Evolutionary conservation across 257 asterid genomes (phyloP).

Genomic region (Gentiana straminea): DNA sequence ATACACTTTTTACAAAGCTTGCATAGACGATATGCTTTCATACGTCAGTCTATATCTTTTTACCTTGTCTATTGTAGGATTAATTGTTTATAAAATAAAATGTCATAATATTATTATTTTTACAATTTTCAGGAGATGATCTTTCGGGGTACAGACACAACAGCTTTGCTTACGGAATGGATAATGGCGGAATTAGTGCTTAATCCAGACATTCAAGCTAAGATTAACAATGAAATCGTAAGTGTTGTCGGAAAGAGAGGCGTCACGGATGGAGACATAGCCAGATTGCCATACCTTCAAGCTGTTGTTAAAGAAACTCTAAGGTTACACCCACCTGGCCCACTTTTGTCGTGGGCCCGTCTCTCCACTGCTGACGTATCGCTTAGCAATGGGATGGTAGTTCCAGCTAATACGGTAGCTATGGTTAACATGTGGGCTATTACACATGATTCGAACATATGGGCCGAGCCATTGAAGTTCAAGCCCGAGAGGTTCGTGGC

Average conservation of each 20-base stretch:
- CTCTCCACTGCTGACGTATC: constrained; percentile 39
- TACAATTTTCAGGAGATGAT: constrained; percentile 41
- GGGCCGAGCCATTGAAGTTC: constrained; percentile 51
- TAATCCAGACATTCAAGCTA: constrained; percentile 49
- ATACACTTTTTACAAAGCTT: too few species aligned
- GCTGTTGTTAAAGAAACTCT: constrained; percentile 46
- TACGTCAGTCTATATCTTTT: too few species aligned
- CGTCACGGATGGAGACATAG: constrained; percentile 30
- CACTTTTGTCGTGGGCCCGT: constrained; percentile 73
- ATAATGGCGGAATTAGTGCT: constrained; percentile 46
- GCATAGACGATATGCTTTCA: too few species aligned
- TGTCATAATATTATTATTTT: too few species aligned
- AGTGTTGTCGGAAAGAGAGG: constrained; percentile 10
- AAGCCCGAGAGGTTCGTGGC: constrained; percentile 24
- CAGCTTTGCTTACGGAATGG: constrained; percentile 58
- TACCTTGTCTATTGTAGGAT: too few species aligned
- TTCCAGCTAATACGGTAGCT: constrained; percentile 56
- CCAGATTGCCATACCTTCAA: constrained; percentile 42
- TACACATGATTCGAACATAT: constrained; percentile 42
- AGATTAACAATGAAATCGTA: constrained; percentile 37
- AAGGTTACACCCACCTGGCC: constrained; percentile 62
- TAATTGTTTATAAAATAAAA: too few species aligned
- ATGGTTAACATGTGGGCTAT: constrained; percentile 90
- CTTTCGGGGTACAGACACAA: constrained; percentile 59
- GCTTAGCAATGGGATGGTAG: constrained; percentile 27